Evolutionary conservation across 345 rosid species (phyloP).

Genomic region (Lagerstroemia speciosa): DNA sequence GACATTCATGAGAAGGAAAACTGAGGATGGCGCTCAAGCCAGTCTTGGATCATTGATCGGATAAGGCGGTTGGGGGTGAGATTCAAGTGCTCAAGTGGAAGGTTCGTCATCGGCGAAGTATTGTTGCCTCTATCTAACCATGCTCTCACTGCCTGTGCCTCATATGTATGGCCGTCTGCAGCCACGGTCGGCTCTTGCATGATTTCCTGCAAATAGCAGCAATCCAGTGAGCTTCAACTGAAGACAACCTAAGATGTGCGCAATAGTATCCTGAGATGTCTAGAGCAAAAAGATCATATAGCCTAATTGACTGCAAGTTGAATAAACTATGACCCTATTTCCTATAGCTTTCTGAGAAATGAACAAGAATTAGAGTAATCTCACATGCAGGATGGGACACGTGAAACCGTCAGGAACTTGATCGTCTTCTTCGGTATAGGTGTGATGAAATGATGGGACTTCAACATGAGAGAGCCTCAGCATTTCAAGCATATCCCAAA

Average conservation of each 20-base stretch:
- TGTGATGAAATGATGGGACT: slow-evolving; percentile 22
- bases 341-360: too few relatives aligned
- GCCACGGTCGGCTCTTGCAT: slow-evolving; percentile 77
- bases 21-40: slow-evolving; percentile 31
- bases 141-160: slow-evolving; percentile 46
- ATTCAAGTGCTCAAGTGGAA: slow-evolving; percentile 35
- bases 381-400: slow-evolving; percentile 35
- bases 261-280: too few relatives aligned
- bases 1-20: background rate
- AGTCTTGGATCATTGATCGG: slow-evolving; percentile 65
- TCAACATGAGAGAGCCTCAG: slow-evolving; percentile 82
- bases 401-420: slow-evolving; percentile 64
- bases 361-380: background rate
- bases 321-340: too few relatives aligned
- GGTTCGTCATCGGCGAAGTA: slow-evolving; percentile 65
- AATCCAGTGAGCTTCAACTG: background rate
- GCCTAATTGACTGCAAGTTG: too few relatives aligned
- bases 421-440: slow-evolving; percentile 39
- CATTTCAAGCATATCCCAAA: slow-evolving; percentile 80
- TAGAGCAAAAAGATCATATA: too few relatives aligned
- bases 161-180: slow-evolving; percentile 79
- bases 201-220: slow-evolving; percentile 40
- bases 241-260: too few relatives aligned
- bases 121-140: slow-evolving; percentile 70
- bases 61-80: too few relatives aligned